These are phyloP conservation scores for Tarenaya hassleriana DNA, from an alignment of 345 rosid genomes.

Conservation along the genomic window DNA sequence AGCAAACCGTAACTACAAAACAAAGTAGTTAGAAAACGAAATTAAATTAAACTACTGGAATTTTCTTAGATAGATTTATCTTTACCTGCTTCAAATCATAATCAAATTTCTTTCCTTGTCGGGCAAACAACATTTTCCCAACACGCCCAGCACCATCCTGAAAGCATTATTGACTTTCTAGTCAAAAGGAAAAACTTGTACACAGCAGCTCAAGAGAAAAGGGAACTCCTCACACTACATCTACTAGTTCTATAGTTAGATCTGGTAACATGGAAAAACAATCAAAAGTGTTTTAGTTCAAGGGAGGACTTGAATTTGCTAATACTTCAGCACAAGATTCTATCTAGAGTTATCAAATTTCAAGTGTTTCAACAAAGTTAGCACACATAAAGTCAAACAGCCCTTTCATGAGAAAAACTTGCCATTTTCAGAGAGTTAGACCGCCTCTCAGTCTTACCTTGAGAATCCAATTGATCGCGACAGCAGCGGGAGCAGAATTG, in stretches of 20 bases:
- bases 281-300: no score
- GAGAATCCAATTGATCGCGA: constrained; percentile 97
- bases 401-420: no score
- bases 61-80: not conserved
- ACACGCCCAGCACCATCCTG: constrained; percentile 99
- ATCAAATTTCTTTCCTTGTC: constrained; percentile 98
- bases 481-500: constrained; percentile 73
- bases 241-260: no score
- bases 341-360: no score
- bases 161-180: constrained; percentile 2
- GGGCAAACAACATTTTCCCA: constrained; percentile 91
- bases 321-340: no score
- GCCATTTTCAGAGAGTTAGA: no score
- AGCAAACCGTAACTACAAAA: constrained; percentile 68
- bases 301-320: no score
- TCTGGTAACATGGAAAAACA: no score
- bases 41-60: not conserved
- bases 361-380: no score
- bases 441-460: constrained; percentile 43
- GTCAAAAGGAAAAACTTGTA: not conserved
- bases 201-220: no score
- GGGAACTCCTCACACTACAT: no score
- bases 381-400: no score
- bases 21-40: constrained; percentile 16
- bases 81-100: constrained; percentile 90